Evolutionary conservation across 2,329 filamentous ascomycete genomes (phyloP).

Genomic region (Dendrostoma leiphaemia): DNA sequence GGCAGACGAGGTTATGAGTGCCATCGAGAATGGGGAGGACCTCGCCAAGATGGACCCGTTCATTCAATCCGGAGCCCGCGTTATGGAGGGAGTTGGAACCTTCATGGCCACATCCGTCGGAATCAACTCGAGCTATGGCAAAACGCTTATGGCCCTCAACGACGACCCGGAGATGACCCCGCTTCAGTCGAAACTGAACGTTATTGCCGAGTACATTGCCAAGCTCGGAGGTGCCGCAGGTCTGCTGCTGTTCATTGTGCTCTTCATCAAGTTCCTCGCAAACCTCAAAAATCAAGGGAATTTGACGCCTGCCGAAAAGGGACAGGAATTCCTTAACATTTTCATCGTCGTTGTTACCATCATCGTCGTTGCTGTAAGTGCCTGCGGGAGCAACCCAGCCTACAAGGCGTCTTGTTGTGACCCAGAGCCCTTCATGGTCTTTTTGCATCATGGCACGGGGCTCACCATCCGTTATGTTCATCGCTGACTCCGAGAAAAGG

Average conservation of each 20-base stretch:
- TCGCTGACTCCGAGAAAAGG: slow-evolving; percentile 26
- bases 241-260: slow-evolving; percentile 75
- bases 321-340: slow-evolving; percentile 72
- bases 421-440: neutral
- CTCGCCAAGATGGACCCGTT: slow-evolving; percentile 77
- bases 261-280: slow-evolving; percentile 83
- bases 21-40: slow-evolving; percentile 64
- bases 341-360: slow-evolving; percentile 78
- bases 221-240: slow-evolving; percentile 76
- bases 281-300: slow-evolving; percentile 50
- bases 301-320: slow-evolving; percentile 67
- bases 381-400: neutral
- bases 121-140: slow-evolving; percentile 71
- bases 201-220: slow-evolving; percentile 74
- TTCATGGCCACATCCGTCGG: slow-evolving; percentile 74
- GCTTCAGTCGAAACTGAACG: slow-evolving; percentile 72
- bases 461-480: neutral
- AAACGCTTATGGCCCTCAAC: slow-evolving; percentile 71
- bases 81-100: slow-evolving; percentile 74
- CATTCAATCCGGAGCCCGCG: slow-evolving; percentile 79
- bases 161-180: slow-evolving; percentile 74
- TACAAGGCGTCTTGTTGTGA: neutral
- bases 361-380: slow-evolving; percentile 63
- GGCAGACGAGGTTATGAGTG: slow-evolving; percentile 66
- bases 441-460: neutral